Base-by-base conservation (phyloP, 345 rosid genomes). In the Gossypium raimondii region DNA sequence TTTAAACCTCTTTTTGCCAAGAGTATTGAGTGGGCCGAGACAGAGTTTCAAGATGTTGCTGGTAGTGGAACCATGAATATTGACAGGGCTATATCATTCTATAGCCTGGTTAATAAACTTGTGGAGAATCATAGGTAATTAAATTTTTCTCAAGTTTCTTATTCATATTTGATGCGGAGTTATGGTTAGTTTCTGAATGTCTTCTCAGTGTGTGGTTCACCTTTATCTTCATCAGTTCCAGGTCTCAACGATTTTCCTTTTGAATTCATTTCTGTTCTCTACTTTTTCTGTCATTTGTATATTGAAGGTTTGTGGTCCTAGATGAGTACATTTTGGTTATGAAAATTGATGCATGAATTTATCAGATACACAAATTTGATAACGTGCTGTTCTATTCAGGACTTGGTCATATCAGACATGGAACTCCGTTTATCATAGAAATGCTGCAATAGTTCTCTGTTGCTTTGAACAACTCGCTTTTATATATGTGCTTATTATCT, bases 11-110 rank as follows among this genome's bases (percentile, higher is more conserved):
- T 95, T 75, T 93, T 95, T 72, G 76, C 93, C 52, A 86, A 77
- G 77, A 87, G 88, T 73, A 82, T 95, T 70, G 96, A 88, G 78
- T 95, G 99, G 99, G 91, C 87, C 43, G 98, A 93, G 82, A 83
- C 89, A 1, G 84, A 82, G 63, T 75, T 79, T 68, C 92, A 86
- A 44, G 91, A 89, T 45, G 79, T 22, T 79, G 80, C 81, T 20
- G 81, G 77, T 22, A 71, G 55, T 50, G 82, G 77, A 74, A 82
- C 48, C 79, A 81, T 79, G 75, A 86, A 81, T 73, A 70, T 86
- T 0, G 88, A 87, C 73, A 87, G 98, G 79, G 87, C 90, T 45
- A 88, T 95, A 83, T 77, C 97, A 63, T 89, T 95, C 75, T 93
- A 88, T 81, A 84, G 90, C 74, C 78, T 93, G 56, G 92, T 93